Base-by-base conservation (phyloP, 495 filamentous ascomycete species). In the Friedmanniomyces simplex region DNA sequence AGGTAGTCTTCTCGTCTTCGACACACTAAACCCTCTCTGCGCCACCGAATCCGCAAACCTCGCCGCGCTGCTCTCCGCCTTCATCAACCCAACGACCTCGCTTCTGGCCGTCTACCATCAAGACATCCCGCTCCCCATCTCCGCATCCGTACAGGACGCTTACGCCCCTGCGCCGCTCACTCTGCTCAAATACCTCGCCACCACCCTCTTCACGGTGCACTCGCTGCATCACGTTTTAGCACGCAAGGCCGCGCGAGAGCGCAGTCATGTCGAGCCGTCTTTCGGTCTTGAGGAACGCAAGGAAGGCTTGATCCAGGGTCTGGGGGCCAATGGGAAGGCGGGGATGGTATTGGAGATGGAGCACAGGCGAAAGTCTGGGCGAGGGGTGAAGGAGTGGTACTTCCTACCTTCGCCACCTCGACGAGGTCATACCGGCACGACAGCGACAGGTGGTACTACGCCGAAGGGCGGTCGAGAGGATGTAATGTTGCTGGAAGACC, bases 321-420 rank as follows among this genome's bases (percentile, higher is more conserved):
- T 84, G 7, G 77, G 22, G 64, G 72, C 64, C n/a, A 77, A 78
- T 37, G 68, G 71, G 5, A 52, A 58, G 0, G 69, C 76, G 16
- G 85, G 84, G 0, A 69, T 93, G 3, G 89, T 95, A 2, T 61
- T 98, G 2, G 83, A 89, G 60, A 83, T 95, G 80, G 90, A 97
- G 70, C 76, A 94, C 66, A 75, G 94, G 1, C 75, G 91, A 20
- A 83, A 86, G 60, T 87, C 82, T 57, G 93, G 94, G 0, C 76
- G 91, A 18, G 81, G 82, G 0, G 82, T 96, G 10, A 65, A 76
- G 21, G 91, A 95, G 68, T 80, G 75, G 72, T 96, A 91, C 64
- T 79, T 90, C 43, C 66, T 96, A 0, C 78, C 77, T 0, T 60
- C 46, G 1, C 8, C 18, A 36, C 12, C 66, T n/a, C n/a, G n/a